Evolutionary conservation across 805 yeast species (phyloP).

Genomic region (Clavispora vitiphila): DNA sequence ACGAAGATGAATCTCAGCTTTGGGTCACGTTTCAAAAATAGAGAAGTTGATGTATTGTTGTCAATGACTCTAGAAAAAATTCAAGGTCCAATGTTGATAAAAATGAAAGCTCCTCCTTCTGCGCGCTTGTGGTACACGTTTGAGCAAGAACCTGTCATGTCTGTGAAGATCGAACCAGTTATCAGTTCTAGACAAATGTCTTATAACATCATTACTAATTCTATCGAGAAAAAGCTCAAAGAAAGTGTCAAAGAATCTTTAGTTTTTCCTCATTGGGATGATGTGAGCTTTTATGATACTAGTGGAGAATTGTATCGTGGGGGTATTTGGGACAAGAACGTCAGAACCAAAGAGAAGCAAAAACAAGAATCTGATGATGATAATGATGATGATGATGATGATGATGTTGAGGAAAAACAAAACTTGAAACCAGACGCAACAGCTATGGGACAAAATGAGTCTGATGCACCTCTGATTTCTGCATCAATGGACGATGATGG

Average conservation of each 20-base stretch:
- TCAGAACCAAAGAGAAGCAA: background rate
- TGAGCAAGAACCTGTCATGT: constrained; percentile 70
- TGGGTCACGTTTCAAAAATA: constrained; percentile 67
- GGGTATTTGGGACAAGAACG: constrained; percentile 76
- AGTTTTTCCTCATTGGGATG: constrained; percentile 89
- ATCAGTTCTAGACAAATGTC: constrained; percentile 80
- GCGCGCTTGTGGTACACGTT: constrained; percentile 89
- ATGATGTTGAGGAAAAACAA: background rate
- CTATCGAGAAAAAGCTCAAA: constrained; percentile 70
- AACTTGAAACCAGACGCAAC: background rate
- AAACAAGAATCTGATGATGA: too few relatives aligned
- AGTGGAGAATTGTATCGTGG: constrained; percentile 74
- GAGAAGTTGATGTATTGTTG: constrained; percentile 71
- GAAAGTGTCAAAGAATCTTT: constrained; percentile 76
- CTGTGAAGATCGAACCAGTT: constrained; percentile 80
- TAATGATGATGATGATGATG: background rate
- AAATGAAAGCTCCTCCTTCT: constrained; percentile 86
- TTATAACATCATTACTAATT: constrained; percentile 72
- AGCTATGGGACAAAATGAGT: background rate
- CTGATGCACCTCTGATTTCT: background rate
- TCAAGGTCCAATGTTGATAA: constrained; percentile 67
- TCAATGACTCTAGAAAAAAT: constrained; percentile 63
- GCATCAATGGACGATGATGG: constrained; percentile 1
- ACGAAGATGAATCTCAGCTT: constrained; percentile 74
- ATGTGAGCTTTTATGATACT: constrained; percentile 66